These are phyloP conservation scores for Globisporangium cylindrosporum DNA, from an alignment of 352 stramenopile species.

Conservation along the genomic window DNA sequence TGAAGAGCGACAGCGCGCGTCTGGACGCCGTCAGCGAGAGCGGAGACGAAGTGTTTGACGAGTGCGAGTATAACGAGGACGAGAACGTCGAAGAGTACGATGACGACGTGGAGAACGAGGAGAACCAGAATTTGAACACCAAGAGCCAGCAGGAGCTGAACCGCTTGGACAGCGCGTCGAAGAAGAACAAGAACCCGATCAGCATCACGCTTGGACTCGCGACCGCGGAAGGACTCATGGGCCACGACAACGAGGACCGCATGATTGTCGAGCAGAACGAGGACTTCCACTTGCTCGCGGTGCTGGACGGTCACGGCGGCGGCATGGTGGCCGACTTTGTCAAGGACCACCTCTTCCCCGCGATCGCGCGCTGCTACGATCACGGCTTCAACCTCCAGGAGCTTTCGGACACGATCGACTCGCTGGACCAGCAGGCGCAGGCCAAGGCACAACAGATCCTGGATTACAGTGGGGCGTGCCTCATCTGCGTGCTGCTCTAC, in stretches of 20 bases:
- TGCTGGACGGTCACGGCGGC: conserved; percentile 77
- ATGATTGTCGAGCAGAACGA: conserved; percentile 45
- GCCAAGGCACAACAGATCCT: conserved; percentile 28
- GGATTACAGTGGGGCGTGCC: conserved; percentile 67
- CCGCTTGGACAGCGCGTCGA: neutral
- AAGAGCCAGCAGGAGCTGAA: neutral
- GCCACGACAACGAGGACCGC: conserved; percentile 70
- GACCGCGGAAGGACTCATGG: conserved; percentile 46
- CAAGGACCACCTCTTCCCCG: conserved; percentile 39
- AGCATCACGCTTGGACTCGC: conserved; percentile 37
- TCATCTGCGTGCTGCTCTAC: conserved; percentile 55
- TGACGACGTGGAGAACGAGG: conserved; percentile 11
- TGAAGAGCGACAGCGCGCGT: neutral
- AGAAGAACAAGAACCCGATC: conserved; percentile 31
- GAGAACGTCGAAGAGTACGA: neutral
- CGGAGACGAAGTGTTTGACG: conserved; percentile 14
- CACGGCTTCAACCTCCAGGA: conserved; percentile 28
- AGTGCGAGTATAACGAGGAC: conserved; percentile 10
- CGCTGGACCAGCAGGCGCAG: conserved; percentile 46
- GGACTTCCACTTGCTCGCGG: conserved; percentile 60
- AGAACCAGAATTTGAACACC: conserved; percentile 9
- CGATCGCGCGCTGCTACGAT: conserved; percentile 43
- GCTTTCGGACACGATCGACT: conserved; percentile 41
- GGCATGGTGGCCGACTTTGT: conserved; percentile 56
- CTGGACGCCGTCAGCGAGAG: neutral